Evolutionary conservation across 2,329 filamentous ascomycete species (phyloP).

Genomic region (Sporothrix pseudoabietina): DNA sequence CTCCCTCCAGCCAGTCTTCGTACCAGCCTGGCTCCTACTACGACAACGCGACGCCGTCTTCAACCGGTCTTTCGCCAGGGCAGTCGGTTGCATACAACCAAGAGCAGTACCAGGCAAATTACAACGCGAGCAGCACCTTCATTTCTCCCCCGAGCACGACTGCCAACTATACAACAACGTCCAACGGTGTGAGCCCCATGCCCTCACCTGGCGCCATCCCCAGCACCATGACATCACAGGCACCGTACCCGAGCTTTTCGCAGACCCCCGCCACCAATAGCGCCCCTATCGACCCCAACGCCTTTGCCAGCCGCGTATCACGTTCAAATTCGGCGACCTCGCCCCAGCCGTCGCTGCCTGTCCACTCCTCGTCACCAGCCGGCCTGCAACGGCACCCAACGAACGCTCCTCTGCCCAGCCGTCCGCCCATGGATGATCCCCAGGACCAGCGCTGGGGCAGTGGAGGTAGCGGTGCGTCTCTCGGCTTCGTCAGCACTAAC

Average conservation of each 20-base stretch:
- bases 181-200: constrained; percentile 46
- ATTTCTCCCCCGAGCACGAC: constrained; percentile 7
- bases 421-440: constrained; percentile 49
- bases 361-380: constrained; percentile 47
- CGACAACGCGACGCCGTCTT: constrained; percentile 32
- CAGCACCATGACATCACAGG: constrained; percentile 44
- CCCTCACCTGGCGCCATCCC: constrained; percentile 38
- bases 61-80: constrained; percentile 34
- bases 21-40: constrained; percentile 33
- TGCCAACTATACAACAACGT: background rate
- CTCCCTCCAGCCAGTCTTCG: constrained; percentile 21
- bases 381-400: constrained; percentile 61
- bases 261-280: constrained; percentile 58
- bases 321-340: constrained; percentile 57
- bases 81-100: constrained; percentile 37
- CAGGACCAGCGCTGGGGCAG: constrained; percentile 48
- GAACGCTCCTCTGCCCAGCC: constrained; percentile 60
- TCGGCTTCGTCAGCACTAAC: constrained; percentile 28
- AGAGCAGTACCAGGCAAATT: constrained; percentile 36
- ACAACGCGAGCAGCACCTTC: constrained; percentile 33
- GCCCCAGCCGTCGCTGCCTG: constrained; percentile 49
- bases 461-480: background rate
- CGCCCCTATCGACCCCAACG: constrained; percentile 51
- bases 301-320: constrained; percentile 49
- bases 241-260: constrained; percentile 56